Conservation (phyloP, 177 flowering plant species). For the Tripterygium wilfordii region DNA sequence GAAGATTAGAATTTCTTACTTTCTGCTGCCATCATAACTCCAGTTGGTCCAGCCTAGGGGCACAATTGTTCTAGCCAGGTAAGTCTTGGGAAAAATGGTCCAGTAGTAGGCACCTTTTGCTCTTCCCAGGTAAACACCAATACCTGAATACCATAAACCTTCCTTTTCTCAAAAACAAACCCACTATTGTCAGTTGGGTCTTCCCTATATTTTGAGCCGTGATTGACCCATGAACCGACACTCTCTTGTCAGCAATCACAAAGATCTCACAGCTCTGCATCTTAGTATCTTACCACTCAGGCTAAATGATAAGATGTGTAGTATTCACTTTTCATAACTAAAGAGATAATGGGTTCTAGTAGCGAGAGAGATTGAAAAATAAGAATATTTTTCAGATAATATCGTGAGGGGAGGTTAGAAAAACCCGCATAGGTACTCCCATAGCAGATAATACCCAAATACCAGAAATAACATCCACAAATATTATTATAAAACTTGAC, state of each 20-base stretch:
- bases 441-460: too few species aligned
- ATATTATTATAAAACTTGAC: too few species aligned
- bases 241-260: constrained; percentile 55
- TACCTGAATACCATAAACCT: constrained; percentile 71
- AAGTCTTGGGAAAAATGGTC: constrained; percentile 64
- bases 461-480: too few species aligned
- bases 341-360: too few species aligned
- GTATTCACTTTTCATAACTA: too few species aligned
- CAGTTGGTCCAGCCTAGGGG: constrained; percentile 84
- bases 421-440: too few species aligned
- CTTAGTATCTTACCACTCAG: too few species aligned
- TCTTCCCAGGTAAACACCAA: constrained; percentile 63
- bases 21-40: constrained; percentile 58
- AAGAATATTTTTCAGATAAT: too few species aligned
- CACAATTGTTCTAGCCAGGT: constrained; percentile 65
- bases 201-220: constrained; percentile 72
- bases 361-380: too few species aligned
- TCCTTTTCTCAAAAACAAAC: constrained; percentile 69
- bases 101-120: constrained; percentile 70
- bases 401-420: too few species aligned
- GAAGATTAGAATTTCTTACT: constrained; percentile 33
- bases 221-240: constrained; percentile 64
- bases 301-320: too few species aligned
- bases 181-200: constrained; percentile 48
- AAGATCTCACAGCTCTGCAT: constrained; percentile 83